phyloP scores from a whole-genome alignment of 2,329 filamentous ascomycete species.

The Drechslerella stenobrocha region DNA sequence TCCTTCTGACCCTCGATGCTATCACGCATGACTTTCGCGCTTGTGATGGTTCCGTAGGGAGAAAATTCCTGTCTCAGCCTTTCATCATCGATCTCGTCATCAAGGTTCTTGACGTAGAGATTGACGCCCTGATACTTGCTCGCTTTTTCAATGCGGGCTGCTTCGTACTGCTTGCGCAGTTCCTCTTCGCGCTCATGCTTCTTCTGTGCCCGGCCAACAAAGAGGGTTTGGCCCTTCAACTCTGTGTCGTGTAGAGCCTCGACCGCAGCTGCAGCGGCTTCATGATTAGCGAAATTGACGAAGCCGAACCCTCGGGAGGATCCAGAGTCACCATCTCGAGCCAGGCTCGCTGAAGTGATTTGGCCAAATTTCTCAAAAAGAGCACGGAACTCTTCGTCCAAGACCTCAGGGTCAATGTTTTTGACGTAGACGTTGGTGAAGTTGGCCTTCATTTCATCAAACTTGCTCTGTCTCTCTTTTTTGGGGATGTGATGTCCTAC shows the following conservation, averaged over 20 bases:
- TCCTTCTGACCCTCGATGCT: slow-evolving; percentile 62
- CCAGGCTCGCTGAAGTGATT: slow-evolving; percentile 92
- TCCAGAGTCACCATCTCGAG: slow-evolving; percentile 77
- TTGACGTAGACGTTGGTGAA: slow-evolving; percentile 99
- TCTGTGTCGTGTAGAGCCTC: slow-evolving; percentile 90
- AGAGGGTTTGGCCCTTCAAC: slow-evolving; percentile 91
- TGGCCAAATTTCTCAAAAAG: slow-evolving; percentile 91
- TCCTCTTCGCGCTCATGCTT: slow-evolving; percentile 99
- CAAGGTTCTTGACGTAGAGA: slow-evolving; percentile 98
- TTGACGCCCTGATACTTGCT: slow-evolving; percentile 99
- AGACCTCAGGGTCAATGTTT: slow-evolving; percentile 83
- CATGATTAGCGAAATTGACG: slow-evolving; percentile 92
- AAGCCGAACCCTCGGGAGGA: slow-evolving; percentile 96
- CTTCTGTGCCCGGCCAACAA: slow-evolving; percentile 98
- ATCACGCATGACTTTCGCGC: slow-evolving; percentile 99
- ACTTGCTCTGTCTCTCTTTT: slow-evolving; percentile 99
- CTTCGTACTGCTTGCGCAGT: slow-evolving; percentile 97
- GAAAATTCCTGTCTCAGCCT: slow-evolving; percentile 93
- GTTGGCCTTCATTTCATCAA: slow-evolving; percentile 99
- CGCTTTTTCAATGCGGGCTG: slow-evolving; percentile 94
- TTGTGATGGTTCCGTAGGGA: slow-evolving; percentile 91
- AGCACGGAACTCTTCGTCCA: slow-evolving; percentile 90
- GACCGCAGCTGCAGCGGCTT: slow-evolving; percentile 80
- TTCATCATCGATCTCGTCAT: slow-evolving; percentile 95
- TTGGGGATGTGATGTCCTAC: slow-evolving; percentile 99